Evolutionary conservation across 805 yeast species (phyloP), one percentile per base, ranked within the genome.

Genomic region (Candida arabinofermentans): DNA sequence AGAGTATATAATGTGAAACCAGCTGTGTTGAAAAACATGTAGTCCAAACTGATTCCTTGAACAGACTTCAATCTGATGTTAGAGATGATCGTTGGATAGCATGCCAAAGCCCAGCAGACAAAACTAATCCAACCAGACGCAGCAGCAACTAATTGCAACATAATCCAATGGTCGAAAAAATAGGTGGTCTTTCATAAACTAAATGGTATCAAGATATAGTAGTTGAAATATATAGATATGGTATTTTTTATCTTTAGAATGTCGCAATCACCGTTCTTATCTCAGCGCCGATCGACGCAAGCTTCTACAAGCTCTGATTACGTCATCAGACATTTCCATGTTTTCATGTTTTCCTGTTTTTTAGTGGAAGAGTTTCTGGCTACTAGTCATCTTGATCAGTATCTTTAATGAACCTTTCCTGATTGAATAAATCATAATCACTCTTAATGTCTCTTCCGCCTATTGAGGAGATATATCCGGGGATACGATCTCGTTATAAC

Each of bases 11-110:
- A 45, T 1, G 55, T 31, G 39, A 60, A 64, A 3, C 69, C 69
- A 35, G 59, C 48, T 5, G 54, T 50, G 45, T 64, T 63, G 51
- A 64, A 64, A 39, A 50, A 61, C 43, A 60, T 51, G 42, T 61
- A 64, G 39, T 64, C 69, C 3, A 64, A 49, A 1, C 67, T 57
- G 8, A 64, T 54, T 2, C 69, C 69, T 39, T 64, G 65, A 17
- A 64, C 61, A 2, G 64, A 57, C 39, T 54, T 55, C 39, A 62
- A 38, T 27, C 48, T 51, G 33, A 54, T 50, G 43, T 64, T 64
- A 21, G 64, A 55, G 3, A 64, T 43, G 18, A 64, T 36, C 8
- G 62, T 63, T 1, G 67, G 67, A 46, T 58, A 62, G n/a, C 51
- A 50, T 3, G 64, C 57, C 14, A 58, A 37, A 0, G 63, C 60